phyloP scores from a whole-genome alignment of 371 early-diverging fungal species.

The Mucor lusitanicus region DNA sequence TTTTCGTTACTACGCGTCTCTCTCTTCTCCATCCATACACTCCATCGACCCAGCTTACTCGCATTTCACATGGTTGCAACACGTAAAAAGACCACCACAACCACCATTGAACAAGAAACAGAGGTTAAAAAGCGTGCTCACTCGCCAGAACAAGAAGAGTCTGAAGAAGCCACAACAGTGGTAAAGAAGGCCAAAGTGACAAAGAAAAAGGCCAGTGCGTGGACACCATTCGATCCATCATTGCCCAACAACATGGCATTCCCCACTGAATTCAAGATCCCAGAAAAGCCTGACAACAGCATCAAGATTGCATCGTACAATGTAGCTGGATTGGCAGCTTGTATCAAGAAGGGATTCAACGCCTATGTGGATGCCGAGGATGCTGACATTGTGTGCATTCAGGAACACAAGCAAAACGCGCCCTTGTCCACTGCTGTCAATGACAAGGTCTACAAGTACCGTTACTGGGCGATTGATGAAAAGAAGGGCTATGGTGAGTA shows the following conservation, averaged over 20 bases:
- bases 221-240: conserved; percentile 43
- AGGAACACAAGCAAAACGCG: conserved; percentile 83
- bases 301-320: conserved; percentile 84
- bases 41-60: not conserved
- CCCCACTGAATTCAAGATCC: conserved; percentile 57
- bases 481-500: conserved; percentile 81
- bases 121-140: not conserved
- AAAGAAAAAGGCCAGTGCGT: not conserved
- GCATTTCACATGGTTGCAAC: not conserved
- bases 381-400: conserved; percentile 83
- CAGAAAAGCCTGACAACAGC: conserved; percentile 46
- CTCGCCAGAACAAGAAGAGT: not conserved
- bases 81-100: not conserved
- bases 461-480: conserved; percentile 67
- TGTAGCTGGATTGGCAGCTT: conserved; percentile 73
- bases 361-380: conserved; percentile 79
- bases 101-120: not conserved
- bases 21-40: not conserved
- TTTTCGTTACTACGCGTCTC: not conserved
- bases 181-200: conserved; percentile 8
- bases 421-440: conserved; percentile 51
- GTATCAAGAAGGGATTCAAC: conserved; percentile 81
- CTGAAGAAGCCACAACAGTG: not conserved
- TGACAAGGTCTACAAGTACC: conserved; percentile 67
- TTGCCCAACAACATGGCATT: conserved; percentile 66